Evolutionary conservation across 306 rosid genomes (phyloP), one percentile per base, ranked within the genome.

Genomic region (Begonia loranthoides): DNA sequence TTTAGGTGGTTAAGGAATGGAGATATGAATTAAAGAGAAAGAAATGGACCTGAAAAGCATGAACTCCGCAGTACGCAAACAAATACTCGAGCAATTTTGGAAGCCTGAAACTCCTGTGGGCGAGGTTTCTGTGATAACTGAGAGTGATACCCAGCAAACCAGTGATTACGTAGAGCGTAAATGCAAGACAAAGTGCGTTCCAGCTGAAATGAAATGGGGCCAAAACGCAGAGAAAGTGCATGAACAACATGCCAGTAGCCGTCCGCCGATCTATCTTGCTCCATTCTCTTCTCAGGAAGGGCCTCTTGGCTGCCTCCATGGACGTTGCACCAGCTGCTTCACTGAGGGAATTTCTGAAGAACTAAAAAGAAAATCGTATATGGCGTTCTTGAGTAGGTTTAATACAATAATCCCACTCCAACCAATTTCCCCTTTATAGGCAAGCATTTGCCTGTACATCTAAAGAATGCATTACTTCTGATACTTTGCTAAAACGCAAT

Each of bases 71-170:
- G 38, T 89, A 84, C 47, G 97, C 93, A 73, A 79, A 89, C 28
- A 56, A 43, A 71, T 84, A 89, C 52, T 84, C 97, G 16, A 89
- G 93, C 87, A 80, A 84, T 52, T 82, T 84, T 19, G 94, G 97
- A 52, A 89, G 76, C 71, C 76, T 79, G 68, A 89, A 81, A 66
- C 95, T 85, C 55, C 60, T 66, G 33, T 89, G 97, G 21, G 97
- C 79, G 38, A 89, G 95, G 62, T 89, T 67, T 66, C 95, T 76
- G 51, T 85, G 97, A 33, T 61, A 89, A 33, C 89, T 84, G 2
- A 82, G 66, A 9, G 85, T 82, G 51, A 82, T 80, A 2, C 94
- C 95, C 53, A 85, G 70, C 5, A 79, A 75, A 15, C 94, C 90
- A 1, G 87, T 89, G 36, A 79, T 71, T 53, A 71, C 39, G 58